Conservation (phyloP, 495 filamentous ascomycete genomes). For the Penicillium cataractarum region DNA sequence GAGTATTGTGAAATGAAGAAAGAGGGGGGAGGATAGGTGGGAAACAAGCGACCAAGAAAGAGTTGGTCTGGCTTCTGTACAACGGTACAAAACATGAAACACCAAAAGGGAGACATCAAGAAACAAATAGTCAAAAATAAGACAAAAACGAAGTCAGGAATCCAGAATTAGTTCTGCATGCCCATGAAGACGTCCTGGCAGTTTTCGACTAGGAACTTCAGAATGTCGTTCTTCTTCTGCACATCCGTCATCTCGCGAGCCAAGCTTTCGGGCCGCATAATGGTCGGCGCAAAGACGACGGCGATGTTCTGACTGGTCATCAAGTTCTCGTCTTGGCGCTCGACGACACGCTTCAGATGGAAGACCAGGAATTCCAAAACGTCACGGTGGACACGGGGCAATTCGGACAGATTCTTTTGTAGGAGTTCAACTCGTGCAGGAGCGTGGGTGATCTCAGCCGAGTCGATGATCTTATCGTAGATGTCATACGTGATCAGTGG, state of each 20-base stretch:
- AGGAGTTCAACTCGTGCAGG: constrained; percentile 64
- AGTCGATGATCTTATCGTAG: constrained; percentile 87
- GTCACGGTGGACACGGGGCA: constrained; percentile 82
- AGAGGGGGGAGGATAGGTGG: background rate
- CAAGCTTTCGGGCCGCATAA: constrained; percentile 86
- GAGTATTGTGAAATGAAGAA: constrained; percentile 11
- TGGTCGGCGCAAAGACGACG: constrained; percentile 97
- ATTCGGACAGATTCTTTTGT: constrained; percentile 67
- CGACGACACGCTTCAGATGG: constrained; percentile 88
- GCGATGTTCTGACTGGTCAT: constrained; percentile 96
- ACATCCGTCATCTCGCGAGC: constrained; percentile 96
- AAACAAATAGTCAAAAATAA: constrained; percentile 25
- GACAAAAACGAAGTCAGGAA: background rate
- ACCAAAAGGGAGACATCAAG: constrained; percentile 11
- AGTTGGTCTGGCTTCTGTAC: constrained; percentile 26
- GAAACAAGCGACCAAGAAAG: constrained; percentile 16
- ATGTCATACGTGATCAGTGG: constrained; percentile 92
- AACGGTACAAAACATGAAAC: constrained; percentile 7
- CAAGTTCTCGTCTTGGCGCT: constrained; percentile 77
- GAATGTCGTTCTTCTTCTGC: constrained; percentile 83
- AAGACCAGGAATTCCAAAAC: constrained; percentile 93
- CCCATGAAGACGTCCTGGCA: constrained; percentile 75
- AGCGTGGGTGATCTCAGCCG: constrained; percentile 45
- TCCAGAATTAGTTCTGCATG: constrained; percentile 33
- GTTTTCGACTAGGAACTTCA: constrained; percentile 89